These are phyloP conservation scores for Cordyceps militaris DNA, from an alignment of 2,329 filamentous ascomycete genomes.

Conservation along the genomic window DNA sequence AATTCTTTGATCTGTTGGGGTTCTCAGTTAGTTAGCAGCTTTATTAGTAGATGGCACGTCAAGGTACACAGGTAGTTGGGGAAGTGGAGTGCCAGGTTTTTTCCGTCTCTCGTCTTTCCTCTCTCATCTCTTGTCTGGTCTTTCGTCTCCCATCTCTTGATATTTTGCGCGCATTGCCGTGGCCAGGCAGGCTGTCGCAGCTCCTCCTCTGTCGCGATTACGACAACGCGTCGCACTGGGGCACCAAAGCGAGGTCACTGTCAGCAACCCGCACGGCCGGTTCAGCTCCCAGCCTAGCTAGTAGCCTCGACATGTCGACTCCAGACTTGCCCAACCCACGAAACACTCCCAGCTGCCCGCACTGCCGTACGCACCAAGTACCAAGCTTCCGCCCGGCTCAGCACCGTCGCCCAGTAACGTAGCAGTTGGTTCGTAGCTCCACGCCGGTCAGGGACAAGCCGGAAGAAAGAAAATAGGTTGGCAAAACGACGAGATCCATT, in stretches of 20 bases:
- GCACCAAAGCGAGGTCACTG: background rate
- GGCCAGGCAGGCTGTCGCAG: no score
- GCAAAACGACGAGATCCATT: background rate
- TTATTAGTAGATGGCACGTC: no score
- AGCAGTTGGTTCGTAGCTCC: background rate
- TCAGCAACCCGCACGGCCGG: background rate
- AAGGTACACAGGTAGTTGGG: background rate
- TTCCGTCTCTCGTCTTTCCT: background rate
- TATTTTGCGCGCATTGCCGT: no score
- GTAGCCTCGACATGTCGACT: background rate
- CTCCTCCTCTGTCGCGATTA: background rate
- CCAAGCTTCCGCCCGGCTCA: background rate
- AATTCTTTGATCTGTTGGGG: slow-evolving; percentile 10
- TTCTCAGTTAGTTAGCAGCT: slow-evolving; percentile 1
- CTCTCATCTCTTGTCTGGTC: background rate
- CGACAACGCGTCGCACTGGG: background rate
- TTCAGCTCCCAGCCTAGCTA: background rate
- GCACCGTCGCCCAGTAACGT: background rate
- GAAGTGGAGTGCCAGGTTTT: background rate
- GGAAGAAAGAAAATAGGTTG: background rate
- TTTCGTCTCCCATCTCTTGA: background rate
- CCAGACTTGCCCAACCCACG: background rate
- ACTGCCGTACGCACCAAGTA: no score
- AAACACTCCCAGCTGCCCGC: background rate
- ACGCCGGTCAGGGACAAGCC: background rate